Conservation (phyloP, 306 rosid genomes). For the Medicago arabica region DNA sequence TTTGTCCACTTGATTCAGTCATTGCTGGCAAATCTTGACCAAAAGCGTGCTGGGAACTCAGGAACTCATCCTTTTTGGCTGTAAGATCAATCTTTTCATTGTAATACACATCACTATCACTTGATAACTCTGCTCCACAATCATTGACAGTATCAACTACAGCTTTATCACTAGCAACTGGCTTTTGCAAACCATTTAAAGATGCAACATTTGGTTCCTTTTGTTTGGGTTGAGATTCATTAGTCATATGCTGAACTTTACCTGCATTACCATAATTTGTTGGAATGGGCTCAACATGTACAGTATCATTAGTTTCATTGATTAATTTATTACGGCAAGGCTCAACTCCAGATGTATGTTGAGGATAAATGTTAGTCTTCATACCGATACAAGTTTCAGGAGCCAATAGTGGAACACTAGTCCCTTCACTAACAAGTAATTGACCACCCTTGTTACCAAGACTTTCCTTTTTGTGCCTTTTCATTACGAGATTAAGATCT, state of each 20-base stretch:
- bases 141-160: conserved; percentile 41
- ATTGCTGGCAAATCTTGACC: conserved; percentile 44
- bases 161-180: conserved; percentile 44
- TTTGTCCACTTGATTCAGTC: conserved; percentile 37
- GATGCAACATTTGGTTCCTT: conserved; percentile 37
- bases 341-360: conserved; percentile 32
- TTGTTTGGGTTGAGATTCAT: conserved; percentile 29
- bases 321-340: neutral
- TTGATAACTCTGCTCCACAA: conserved; percentile 41
- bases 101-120: conserved; percentile 49
- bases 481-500: neutral
- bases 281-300: conserved; percentile 42
- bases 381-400: conserved; percentile 31
- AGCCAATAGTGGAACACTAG: conserved; percentile 14
- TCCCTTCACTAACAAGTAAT: neutral
- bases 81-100: conserved; percentile 47
- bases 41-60: conserved; percentile 45
- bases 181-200: conserved; percentile 39
- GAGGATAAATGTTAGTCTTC: conserved; percentile 23
- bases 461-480: conserved; percentile 1
- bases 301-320: neutral
- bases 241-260: conserved; percentile 20
- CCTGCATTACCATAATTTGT: conserved; percentile 36
- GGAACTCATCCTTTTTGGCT: conserved; percentile 52
- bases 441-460: conserved; percentile 15